A percentile compares a stretch with the other conserved stretches of the same genome.
Conservation (phyloP, 2,329 filamentous ascomycete genomes). For the Hypomyces perniciosus region DNA sequence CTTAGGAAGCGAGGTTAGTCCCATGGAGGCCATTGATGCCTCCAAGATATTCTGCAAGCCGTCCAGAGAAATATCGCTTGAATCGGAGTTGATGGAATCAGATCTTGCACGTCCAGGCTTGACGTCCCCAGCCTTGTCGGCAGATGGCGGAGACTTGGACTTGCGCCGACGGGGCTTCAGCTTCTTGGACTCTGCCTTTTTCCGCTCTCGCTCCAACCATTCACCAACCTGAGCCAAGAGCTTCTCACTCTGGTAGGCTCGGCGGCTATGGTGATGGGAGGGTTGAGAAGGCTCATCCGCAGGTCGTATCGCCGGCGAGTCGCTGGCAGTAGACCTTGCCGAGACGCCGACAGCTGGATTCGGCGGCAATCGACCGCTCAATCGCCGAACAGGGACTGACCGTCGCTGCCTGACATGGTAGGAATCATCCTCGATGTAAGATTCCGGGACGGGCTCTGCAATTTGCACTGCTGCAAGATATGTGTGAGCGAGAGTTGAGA, state of each 20-base stretch:
- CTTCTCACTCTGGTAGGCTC: conserved; percentile 43
- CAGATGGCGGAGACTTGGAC: conserved; percentile 32
- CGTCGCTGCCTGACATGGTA: conserved; percentile 24
- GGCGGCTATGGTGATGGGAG: conserved; percentile 25
- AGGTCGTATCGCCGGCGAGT: conserved; percentile 24
- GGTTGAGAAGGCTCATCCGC: conserved; percentile 24
- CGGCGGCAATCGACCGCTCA: conserved; percentile 27
- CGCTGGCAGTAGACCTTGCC: conserved; percentile 40
- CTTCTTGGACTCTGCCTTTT: conserved; percentile 49
- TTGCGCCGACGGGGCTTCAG: conserved; percentile 37
- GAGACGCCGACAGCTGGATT: conserved; percentile 30
- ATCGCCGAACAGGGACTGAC: conserved; percentile 27
- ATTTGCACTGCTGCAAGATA: conserved; percentile 47
- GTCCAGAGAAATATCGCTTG: conserved; percentile 68
- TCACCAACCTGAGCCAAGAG: conserved; percentile 69
- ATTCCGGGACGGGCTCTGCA: conserved; percentile 41
- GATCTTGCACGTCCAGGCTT: conserved; percentile 29
- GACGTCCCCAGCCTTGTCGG: conserved; percentile 16
- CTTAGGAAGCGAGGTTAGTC: conserved; percentile 40
- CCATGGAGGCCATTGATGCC: conserved; percentile 53
- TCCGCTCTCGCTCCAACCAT: conserved; percentile 78
- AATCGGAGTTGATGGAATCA: conserved; percentile 58
- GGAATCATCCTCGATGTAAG: conserved; percentile 27
- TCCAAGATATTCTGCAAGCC: conserved; percentile 75
- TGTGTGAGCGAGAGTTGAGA: conserved; percentile 10